Base-by-base conservation (phyloP, 1,284 basidiomycete genomes). In the Fomitopsis schrenkii region DNA sequence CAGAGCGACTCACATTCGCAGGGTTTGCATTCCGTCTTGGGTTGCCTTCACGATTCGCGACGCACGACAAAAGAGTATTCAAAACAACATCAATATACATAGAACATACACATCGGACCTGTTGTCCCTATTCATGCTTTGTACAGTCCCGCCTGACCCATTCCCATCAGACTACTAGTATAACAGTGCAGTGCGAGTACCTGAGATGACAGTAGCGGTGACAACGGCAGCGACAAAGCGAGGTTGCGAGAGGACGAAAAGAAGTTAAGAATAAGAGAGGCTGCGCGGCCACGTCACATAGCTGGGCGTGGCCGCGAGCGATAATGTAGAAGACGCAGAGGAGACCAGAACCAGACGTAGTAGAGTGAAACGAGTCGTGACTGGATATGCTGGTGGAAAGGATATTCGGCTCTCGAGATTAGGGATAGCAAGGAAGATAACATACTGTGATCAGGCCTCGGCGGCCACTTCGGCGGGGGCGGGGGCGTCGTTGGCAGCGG, bases 161-260 rank as follows among this genome's bases (percentile, higher is more conserved):
- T 38, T 54, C 56, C 62, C 62, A 65, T 64, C 61, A 62, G 59
- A 66, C 68, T 67, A 68, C 64, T 68, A 67, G 63, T 69, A 66
- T 69, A 68, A 68, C 67, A 68, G 59, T 64, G 65, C 66, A 66
- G 63, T 62, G 63, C 53, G 61, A 63, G 56, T 66, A 67, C 64
- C 62, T 61, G 61, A 50, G 48, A 60, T 58, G 62, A 60, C 45
- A 63, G 59, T 61, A 63, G 59, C 65, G 52, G 62, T 58, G 57
- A 57, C 52, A 54, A 64, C 55, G 63, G 63, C 66, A 68, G 60
- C 41, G 64, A 59, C 45, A 53, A 56, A 54, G 45, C 35, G 36
- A 41, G 45, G 54, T 57, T 44, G 56, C 52, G 61, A 38, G 55
- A 52, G 52, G 57, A 50, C 55, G 60, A 48, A 59, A 54, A 41